These are phyloP conservation scores for Cladophialophora carrionii DNA, from an alignment of 2,329 filamentous ascomycete genomes.

Conservation along the genomic window DNA sequence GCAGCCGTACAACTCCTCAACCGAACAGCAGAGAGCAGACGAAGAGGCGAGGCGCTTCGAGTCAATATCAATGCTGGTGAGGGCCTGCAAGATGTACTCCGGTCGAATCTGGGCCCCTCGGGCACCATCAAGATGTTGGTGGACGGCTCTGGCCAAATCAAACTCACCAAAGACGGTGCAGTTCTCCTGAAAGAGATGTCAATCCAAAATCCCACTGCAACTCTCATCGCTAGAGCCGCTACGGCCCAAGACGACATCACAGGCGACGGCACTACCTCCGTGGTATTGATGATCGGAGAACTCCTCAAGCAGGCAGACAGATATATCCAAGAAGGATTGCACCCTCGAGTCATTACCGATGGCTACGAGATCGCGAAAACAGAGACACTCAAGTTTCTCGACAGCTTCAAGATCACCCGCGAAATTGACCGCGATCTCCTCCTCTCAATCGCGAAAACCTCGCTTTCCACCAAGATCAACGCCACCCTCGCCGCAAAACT, in stretches of 20 bases:
- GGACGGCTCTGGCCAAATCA: constrained; percentile 82
- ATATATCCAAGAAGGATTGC: constrained; percentile 94
- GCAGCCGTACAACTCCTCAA: constrained; percentile 97
- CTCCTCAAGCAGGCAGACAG: constrained; percentile 96
- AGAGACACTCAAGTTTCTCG: constrained; percentile 92
- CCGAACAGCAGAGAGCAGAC: constrained; percentile 96
- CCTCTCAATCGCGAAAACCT: constrained; percentile 89
- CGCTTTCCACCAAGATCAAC: constrained; percentile 93
- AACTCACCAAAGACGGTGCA: constrained; percentile 98
- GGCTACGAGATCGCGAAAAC: constrained; percentile 96
- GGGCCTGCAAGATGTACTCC: constrained; percentile 89
- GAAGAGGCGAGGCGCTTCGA: constrained; percentile 92
- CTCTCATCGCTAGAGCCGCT: constrained; percentile 77
- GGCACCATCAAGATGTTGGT: constrained; percentile 95
- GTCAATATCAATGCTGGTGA: constrained; percentile 98
- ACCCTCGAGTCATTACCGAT: constrained; percentile 94
- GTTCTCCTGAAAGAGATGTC: constrained; percentile 71
- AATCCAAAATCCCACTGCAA: constrained; percentile 74
- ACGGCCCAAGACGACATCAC: constrained; percentile 98
- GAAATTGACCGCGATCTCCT: constrained; percentile 93
- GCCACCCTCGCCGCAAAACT: constrained; percentile 83
- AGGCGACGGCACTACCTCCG: constrained; percentile 95
- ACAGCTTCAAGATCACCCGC: constrained; percentile 85
- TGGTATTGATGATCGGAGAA: constrained; percentile 93
- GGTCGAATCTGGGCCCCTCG: constrained; percentile 90